Evolutionary conservation across 1,284 basidiomycete genomes (phyloP), one percentile per base, ranked within the genome.

Genomic region (Fistulinella staudtii): DNA sequence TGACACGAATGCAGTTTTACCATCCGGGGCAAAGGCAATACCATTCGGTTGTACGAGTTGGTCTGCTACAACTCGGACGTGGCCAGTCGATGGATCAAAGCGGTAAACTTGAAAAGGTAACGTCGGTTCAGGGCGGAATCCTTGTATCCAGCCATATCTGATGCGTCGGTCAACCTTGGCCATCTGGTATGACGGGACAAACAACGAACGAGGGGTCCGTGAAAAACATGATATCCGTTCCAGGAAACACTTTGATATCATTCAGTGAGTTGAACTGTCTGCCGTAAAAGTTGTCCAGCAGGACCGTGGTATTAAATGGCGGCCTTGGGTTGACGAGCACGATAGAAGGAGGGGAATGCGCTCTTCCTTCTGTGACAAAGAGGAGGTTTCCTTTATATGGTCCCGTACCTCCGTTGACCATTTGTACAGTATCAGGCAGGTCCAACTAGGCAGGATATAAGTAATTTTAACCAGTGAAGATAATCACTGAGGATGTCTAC

Each of bases 221-320:
- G 65, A 88, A 87, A 65, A 82, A 88, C 1, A 61, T 15, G 9
- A 87, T 58, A 37, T 74, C 76, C 14, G 76, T 77, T 40, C 72
- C 80, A 0, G 82, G 82, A 47, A 88, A 82, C 4, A 89, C 69
- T 55, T 84, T 87, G 46, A 84, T 68, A 57, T 92, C 89, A 60
- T 91, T 89, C 41, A 89, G 65, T 2, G 85, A 85, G 65, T 86
- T 89, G 68, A 90, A 92, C 56, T 89, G 85, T 8, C 85, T 71
- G 3, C 88, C 88, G 54, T 76, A 84, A 58, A 72, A 83, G 64
- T 84, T 88, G 67, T 87, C 80, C 44, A 86, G 58, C 14, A 85
- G 56, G 33, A 84, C 75, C 17, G 80, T 82, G 8, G 73, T 64
- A 44, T 84, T 82, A 61, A 77, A 72, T 0, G 87, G 87, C 11